Evolutionary conservation across 1,284 basidiomycete species (phyloP).

Genomic region (Ustilago curta): DNA sequence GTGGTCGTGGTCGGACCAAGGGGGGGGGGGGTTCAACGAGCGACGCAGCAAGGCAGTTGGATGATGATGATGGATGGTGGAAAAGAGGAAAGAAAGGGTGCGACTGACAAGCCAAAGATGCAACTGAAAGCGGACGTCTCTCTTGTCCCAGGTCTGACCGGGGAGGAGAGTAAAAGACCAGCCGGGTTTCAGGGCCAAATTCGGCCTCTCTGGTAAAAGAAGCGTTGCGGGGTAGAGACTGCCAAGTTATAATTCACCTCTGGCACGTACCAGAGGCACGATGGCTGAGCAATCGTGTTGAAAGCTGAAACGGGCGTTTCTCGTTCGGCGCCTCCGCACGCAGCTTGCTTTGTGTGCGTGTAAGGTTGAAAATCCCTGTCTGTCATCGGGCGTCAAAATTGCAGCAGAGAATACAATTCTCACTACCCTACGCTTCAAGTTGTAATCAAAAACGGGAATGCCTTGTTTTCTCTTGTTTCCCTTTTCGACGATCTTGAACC

Average conservation of each 20-base stretch:
- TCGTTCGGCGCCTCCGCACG: not conserved
- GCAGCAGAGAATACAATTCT: not conserved
- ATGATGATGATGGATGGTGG: not conserved
- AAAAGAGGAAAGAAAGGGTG: not conserved
- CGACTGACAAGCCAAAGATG: not conserved
- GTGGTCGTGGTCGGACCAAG: not conserved
- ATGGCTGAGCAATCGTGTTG: constrained; percentile 1
- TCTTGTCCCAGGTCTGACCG: not conserved
- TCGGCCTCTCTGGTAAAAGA: not conserved
- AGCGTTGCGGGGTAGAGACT: not conserved
- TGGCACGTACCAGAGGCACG: not conserved
- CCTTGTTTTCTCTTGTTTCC: too few species aligned
- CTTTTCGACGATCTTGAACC: too few species aligned
- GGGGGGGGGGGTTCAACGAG: not conserved
- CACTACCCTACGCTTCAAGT: not conserved
- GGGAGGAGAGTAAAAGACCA: not conserved
- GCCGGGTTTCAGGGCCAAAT: not conserved
- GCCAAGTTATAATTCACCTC: too few species aligned
- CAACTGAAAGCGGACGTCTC: constrained; percentile 3
- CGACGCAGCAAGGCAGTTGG: not conserved
- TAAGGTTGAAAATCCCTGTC: too few species aligned
- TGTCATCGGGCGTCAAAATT: constrained; percentile 5
- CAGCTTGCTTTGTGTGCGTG: too few species aligned
- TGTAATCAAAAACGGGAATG: too few species aligned
- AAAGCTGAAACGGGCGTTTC: not conserved